Evolutionary conservation across 2,329 filamentous ascomycete species (phyloP), one percentile per base, ranked within the genome.

Genomic region (Xylariales sp.): DNA sequence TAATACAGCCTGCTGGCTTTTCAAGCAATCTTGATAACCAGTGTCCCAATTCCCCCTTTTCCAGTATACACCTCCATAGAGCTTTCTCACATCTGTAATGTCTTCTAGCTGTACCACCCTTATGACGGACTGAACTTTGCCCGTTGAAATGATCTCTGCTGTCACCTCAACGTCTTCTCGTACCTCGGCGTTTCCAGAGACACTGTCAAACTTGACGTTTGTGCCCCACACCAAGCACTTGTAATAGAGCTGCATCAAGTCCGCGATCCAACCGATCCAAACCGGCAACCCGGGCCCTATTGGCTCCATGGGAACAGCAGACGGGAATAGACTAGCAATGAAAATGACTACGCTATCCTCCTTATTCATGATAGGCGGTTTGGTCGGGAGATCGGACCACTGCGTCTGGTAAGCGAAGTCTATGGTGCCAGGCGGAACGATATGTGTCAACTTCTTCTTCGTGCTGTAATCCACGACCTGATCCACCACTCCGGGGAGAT

Each of bases 401-500:
- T 69, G 65, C 16, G 74, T 76, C 52, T 73, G 74, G 37, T 70
- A 63, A 19, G 71, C 62, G 40, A 77, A 65, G 48, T 78, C 74
- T 3, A 77, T 65, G 14, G 58, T 68, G 18, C 65, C 67, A 3
- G 50, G 51, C 3, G 64, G 59, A 2, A 76, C 62, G 12, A 42
- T 55, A 5, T 61, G 45, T 22, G 55, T 49, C 3, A 73, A 53
- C 4, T 66, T 56, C 22, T 63, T 52, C 31, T 56, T 66, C 41
- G 61, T 28, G 11, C 44, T 67, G 55, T 79, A 79, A 51, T 78
- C 73, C 44, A 76, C 58, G 19, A 77, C 54, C 46, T 73, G 61
- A 52, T 75, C 73, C 2, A 74, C 66, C 5, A 70, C 56, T 0
- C 66, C 69, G 0, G 66, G 62, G 0, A 72, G 54, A 24, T 60